Conservation (phyloP, 495 filamentous ascomycete species). For the Trichoderma erinaceum region DNA sequence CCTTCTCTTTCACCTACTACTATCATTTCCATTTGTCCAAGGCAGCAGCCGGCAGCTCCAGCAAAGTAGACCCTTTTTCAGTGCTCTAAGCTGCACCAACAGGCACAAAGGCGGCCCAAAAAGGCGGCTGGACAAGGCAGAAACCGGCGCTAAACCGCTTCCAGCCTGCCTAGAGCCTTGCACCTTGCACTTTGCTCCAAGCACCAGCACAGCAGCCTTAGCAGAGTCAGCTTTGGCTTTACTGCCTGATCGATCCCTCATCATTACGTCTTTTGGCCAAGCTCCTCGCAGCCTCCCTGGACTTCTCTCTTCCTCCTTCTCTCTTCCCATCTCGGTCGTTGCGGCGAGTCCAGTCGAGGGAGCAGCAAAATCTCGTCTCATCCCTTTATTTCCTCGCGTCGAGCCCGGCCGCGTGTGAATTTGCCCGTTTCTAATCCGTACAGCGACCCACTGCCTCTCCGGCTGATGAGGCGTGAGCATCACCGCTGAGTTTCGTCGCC, state of each 20-base stretch:
- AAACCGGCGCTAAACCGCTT: conserved; percentile 7
- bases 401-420: not conserved
- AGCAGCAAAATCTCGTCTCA: not conserved
- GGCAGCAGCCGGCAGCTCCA: too few relatives aligned
- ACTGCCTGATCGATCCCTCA: conserved; percentile 13
- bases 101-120: not conserved
- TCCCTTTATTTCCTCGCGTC: not conserved
- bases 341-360: not conserved
- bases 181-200: not conserved
- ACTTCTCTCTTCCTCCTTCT: not conserved
- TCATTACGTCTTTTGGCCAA: conserved; percentile 8
- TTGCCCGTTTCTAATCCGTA: not conserved
- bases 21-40: too few relatives aligned
- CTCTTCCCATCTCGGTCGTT: not conserved
- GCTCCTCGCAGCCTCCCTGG: conserved; percentile 11
- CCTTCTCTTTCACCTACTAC: too few relatives aligned
- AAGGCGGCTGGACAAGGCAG: conserved; percentile 7
- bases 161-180: not conserved
- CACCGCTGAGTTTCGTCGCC: conserved; percentile 6
- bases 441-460: conserved; percentile 2
- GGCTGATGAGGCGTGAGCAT: conserved; percentile 12
- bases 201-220: not conserved
- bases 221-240: not conserved
- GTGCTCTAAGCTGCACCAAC: too few relatives aligned
- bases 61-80: too few relatives aligned